Conservation (phyloP, 2,329 filamentous ascomycete genomes). For the Talaromyces sp. region DNA sequence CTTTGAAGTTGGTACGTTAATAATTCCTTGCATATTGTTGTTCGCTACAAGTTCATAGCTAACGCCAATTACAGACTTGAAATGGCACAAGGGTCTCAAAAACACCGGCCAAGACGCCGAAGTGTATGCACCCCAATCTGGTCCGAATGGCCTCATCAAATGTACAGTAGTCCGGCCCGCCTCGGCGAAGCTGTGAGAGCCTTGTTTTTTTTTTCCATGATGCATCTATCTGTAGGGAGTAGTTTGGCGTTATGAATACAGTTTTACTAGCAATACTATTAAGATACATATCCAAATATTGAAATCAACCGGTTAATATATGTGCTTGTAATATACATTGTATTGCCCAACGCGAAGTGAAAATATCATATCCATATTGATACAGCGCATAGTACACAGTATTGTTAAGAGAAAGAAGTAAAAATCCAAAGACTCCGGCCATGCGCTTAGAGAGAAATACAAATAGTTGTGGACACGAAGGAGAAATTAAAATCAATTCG, state of each 20-base stretch:
- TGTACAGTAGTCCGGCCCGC: conserved; percentile 62
- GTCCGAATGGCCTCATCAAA: conserved; percentile 92
- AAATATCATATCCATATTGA: not conserved
- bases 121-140: conserved; percentile 87
- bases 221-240: not conserved
- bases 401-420: conserved; percentile 11
- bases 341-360: not conserved
- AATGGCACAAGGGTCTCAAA: conserved; percentile 92
- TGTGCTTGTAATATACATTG: conserved; percentile 11
- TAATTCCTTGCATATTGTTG: not conserved
- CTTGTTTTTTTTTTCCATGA: not conserved
- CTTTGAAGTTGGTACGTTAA: conserved; percentile 69
- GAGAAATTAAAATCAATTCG: conserved; percentile 8
- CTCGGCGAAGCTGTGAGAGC: conserved; percentile 30
- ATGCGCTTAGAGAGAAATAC: conserved; percentile 32
- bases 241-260: conserved; percentile 10
- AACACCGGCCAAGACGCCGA: conserved; percentile 95
- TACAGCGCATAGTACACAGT: not conserved
- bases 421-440: conserved; percentile 30
- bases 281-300: not conserved
- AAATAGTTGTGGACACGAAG: conserved; percentile 12
- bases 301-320: not conserved
- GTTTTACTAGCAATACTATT: conserved; percentile 14
- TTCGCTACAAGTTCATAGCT: not conserved
- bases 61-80: conserved; percentile 60